Conservation (phyloP, 2,329 filamentous ascomycete species). For the Dactylellina haptotyla region DNA sequence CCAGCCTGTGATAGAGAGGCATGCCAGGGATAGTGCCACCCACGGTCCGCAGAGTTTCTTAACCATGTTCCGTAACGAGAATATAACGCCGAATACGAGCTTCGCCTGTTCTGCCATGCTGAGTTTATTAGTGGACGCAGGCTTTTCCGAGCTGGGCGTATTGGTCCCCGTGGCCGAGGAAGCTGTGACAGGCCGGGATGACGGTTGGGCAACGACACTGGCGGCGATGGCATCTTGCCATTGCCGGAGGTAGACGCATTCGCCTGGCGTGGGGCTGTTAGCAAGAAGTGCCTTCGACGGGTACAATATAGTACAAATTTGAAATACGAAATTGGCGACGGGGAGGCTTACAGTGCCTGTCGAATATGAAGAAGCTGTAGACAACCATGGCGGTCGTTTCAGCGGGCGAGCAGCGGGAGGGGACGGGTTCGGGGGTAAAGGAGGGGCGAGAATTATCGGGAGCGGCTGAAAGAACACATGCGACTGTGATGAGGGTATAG, state of each 20-base stretch:
- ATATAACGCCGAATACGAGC: constrained; percentile 95
- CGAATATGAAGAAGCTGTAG: constrained; percentile 99
- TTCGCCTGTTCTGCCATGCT: constrained; percentile 86
- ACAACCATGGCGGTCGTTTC: constrained; percentile 75
- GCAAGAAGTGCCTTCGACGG: not conserved
- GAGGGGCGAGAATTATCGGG: not conserved
- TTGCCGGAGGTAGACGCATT: constrained; percentile 93
- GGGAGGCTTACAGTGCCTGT: constrained; percentile 82
- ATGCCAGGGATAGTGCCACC: constrained; percentile 33
- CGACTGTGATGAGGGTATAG: no score
- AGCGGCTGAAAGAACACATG: no score
- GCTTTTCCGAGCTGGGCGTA: constrained; percentile 57
- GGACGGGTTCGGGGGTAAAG: not conserved
- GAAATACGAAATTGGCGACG: not conserved
- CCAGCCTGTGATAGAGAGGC: not conserved
- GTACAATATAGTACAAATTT: no score
- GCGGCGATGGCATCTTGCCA: constrained; percentile 69
- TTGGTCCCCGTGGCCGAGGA: constrained; percentile 56
- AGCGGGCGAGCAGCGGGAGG: not conserved
- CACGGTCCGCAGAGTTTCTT: constrained; percentile 75
- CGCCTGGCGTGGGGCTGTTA: constrained; percentile 69
- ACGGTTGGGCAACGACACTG: constrained; percentile 62
- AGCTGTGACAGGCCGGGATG: constrained; percentile 64
- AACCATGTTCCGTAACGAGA: constrained; percentile 95
- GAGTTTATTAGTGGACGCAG: constrained; percentile 66